These are phyloP conservation scores for Boletus speciosus DNA, from an alignment of 768 basidiomycete genomes.

Conservation along the genomic window DNA sequence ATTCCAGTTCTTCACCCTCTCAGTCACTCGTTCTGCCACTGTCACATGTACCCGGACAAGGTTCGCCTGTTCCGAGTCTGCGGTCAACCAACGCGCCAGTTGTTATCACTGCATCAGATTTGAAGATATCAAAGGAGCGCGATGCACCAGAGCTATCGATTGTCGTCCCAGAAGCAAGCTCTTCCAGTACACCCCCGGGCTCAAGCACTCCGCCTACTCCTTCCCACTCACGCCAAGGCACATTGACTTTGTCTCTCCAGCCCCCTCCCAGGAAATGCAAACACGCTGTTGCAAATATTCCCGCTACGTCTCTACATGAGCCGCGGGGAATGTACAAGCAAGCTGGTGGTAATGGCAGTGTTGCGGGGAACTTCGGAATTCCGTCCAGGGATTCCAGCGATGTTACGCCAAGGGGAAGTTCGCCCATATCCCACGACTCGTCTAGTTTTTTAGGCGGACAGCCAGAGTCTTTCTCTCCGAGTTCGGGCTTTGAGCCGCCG, in stretches of 20 bases:
- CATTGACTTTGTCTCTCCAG: constrained; percentile 31
- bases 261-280: constrained; percentile 33
- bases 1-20: constrained; percentile 23
- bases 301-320: background rate
- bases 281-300: constrained; percentile 1
- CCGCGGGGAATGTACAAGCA: constrained; percentile 25
- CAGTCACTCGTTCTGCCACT: constrained; percentile 33
- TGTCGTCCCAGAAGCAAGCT: constrained; percentile 7
- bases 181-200: constrained; percentile 32
- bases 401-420: constrained; percentile 7
- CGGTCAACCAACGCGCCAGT: constrained; percentile 21
- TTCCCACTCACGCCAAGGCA: constrained; percentile 31
- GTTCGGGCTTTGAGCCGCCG: background rate
- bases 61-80: constrained; percentile 27
- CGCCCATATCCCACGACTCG: constrained; percentile 5
- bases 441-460: constrained; percentile 4
- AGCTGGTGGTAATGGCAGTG: constrained; percentile 23
- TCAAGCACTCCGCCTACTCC: constrained; percentile 10
- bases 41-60: constrained; percentile 7
- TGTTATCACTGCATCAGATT: constrained; percentile 28
- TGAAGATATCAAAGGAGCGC: constrained; percentile 39
- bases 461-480: constrained; percentile 2
- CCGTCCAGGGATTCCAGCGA: constrained; percentile 9
- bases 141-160: constrained; percentile 24
- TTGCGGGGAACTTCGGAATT: constrained; percentile 31